Base-by-base conservation (phyloP, 495 filamentous ascomycete genomes). In the Podospora pseudopauciseta region DNA sequence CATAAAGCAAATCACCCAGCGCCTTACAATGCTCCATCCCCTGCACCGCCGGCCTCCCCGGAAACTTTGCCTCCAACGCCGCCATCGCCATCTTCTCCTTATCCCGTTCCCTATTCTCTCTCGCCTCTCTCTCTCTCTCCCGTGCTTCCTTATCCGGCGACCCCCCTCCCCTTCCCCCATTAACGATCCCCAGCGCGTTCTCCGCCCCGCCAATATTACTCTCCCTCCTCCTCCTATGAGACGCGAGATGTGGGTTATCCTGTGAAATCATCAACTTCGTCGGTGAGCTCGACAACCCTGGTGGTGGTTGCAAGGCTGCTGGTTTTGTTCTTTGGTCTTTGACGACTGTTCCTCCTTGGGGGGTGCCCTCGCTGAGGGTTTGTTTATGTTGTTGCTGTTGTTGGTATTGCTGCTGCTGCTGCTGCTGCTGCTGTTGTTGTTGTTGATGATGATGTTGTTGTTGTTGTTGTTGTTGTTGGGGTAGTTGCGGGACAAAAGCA, bases 1-100 rank as follows among this genome's bases (percentile, higher is more conserved):
- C 83, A 79, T 97, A 98, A 20, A 99, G 85, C 30, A 97, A 90
- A 79, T 97, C 93, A 13, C 91, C 90, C 28, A 99, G 80, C 76
- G 94, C 88, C 74, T 92, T 92, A 66, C 90, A 91, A 77, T 97
- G 92, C 75, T 97, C 93, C 92, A 97, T 94, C 4, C 92, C 94
- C 5, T 88, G 84, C 59, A 86, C 80, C 26, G 86, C 68, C 1
- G 75, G 79, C 7, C 81, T 81, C 5, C 83, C 83, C 11, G 84
- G 84, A 32, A 81, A 81, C 65, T 81, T 82, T 1, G 79, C 78
- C 69, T 82, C 77, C 9, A 85, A 66, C 9, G 80, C 78, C 34
- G 81, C 77, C 9, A 85, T 66, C 6, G 80, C 78, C 34, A 81
- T 68, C 75, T 84, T 84, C 72, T 87, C 85, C 20, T 63, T 67